Conservation (phyloP, 129 eudicot genomes). For the Lonicera japonica region DNA sequence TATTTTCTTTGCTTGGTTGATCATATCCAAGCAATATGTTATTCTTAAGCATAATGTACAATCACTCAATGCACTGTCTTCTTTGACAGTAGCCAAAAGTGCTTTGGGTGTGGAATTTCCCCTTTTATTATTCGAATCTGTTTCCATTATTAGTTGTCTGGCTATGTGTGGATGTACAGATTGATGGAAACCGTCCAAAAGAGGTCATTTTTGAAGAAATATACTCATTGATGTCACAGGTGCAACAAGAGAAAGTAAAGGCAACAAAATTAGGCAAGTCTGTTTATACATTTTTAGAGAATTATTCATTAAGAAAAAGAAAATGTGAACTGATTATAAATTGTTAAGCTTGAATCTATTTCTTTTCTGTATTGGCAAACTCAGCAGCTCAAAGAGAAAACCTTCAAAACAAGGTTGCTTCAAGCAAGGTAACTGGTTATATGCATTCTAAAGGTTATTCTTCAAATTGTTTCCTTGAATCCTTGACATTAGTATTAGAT, state of each 20-base stretch:
- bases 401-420: slow-evolving; percentile 37
- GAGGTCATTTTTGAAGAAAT: slow-evolving; percentile 67
- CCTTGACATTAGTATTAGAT: background rate
- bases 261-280: slow-evolving; percentile 42
- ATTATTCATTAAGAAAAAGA: background rate
- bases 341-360: background rate
- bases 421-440: slow-evolving; percentile 43
- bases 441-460: slow-evolving; percentile 2
- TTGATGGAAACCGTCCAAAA: slow-evolving; percentile 86
- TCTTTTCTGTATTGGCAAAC: slow-evolving; percentile 29
- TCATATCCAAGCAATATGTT: background rate
- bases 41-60: background rate
- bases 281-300: background rate
- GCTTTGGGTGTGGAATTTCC: background rate
- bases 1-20: slow-evolving; percentile 12
- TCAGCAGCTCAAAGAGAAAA: slow-evolving; percentile 40
- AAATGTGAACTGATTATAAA: background rate
- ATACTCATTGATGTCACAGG: slow-evolving; percentile 40
- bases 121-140: slow-evolving; percentile 7
- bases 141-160: background rate
- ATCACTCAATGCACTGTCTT: no score
- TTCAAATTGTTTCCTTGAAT: background rate
- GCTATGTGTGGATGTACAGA: slow-evolving; percentile 29
- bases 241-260: slow-evolving; percentile 50
- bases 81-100: no score